Conservation (phyloP, 345 rosid genomes). For the Sisymbrium altissimum region DNA sequence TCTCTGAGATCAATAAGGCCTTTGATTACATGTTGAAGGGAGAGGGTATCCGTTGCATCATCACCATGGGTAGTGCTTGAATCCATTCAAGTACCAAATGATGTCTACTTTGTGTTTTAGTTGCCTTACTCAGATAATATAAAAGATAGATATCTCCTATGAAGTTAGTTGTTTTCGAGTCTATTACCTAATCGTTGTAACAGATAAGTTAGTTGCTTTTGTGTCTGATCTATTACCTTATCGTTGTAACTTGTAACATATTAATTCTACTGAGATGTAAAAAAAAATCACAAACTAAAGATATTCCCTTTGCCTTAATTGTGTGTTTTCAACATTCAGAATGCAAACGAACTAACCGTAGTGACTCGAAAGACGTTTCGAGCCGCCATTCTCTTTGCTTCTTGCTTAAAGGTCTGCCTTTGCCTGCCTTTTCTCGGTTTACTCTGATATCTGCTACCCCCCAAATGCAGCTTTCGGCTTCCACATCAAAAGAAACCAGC, state of each 20-base stretch:
- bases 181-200: conserved; percentile 14
- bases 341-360: conserved; percentile 59
- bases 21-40: conserved; percentile 56
- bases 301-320: neutral
- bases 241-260: conserved; percentile 28
- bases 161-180: neutral
- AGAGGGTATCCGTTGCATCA: conserved; percentile 53
- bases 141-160: too few species aligned
- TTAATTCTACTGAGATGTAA: neutral
- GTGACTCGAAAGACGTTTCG: conserved; percentile 54
- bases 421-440: conserved; percentile 85
- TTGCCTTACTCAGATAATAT: neutral
- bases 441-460: conserved; percentile 75
- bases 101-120: conserved; percentile 5
- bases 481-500: conserved; percentile 63
- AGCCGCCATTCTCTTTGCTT: conserved; percentile 85
- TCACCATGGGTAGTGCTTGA: conserved; percentile 42
- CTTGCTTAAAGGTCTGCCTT: conserved; percentile 89
- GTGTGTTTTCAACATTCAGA: conserved; percentile 39
- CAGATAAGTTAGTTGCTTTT: neutral
- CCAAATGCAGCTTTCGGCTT: conserved; percentile 60
- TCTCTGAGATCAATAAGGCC: conserved; percentile 62
- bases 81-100: neutral
- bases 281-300: neutral
- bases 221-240: neutral